These are phyloP conservation scores for Macadamia integrifolia DNA, from an alignment of 164 flowering plant species.

Conservation along the genomic window DNA sequence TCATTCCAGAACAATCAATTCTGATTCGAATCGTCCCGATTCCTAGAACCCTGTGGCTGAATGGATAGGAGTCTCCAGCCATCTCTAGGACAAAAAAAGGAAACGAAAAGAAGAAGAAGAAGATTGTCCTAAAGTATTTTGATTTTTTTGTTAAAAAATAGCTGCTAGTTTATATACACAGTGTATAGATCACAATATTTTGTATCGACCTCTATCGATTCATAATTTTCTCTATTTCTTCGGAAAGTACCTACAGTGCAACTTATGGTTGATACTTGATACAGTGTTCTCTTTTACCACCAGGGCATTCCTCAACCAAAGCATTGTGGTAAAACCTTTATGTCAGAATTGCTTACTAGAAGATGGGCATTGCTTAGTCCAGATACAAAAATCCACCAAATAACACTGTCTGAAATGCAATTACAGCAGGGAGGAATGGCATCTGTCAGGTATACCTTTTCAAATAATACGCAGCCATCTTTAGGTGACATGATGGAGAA, in stretches of 20 bases:
- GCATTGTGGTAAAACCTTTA: conserved; percentile 27
- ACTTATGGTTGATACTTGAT: conserved; percentile 1
- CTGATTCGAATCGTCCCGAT: too few relatives aligned
- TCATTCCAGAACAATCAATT: too few relatives aligned
- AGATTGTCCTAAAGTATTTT: too few relatives aligned
- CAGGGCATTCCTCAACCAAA: conserved; percentile 24
- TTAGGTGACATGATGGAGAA: conserved; percentile 33
- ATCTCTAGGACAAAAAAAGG: too few relatives aligned
- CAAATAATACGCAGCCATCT: conserved; percentile 34
- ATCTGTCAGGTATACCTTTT: conserved; percentile 23
- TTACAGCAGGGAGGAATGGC: conserved; percentile 13
- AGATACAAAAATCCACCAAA: conserved; percentile 57
- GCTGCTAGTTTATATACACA: too few relatives aligned
- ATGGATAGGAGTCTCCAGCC: too few relatives aligned
- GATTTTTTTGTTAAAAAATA: too few relatives aligned
- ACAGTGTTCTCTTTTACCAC: conserved; percentile 1
- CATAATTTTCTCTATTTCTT: too few relatives aligned
- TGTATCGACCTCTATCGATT: too few relatives aligned
- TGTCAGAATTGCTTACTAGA: conserved; percentile 54
- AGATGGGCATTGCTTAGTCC: conserved; percentile 70
- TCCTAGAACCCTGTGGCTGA: too few relatives aligned
- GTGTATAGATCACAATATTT: too few relatives aligned
- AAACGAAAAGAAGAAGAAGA: too few relatives aligned
- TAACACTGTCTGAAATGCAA: conserved; percentile 32
- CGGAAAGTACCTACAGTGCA: not conserved